Base-by-base conservation (phyloP, 805 yeast species). In the Saturnispora gosingensis region DNA sequence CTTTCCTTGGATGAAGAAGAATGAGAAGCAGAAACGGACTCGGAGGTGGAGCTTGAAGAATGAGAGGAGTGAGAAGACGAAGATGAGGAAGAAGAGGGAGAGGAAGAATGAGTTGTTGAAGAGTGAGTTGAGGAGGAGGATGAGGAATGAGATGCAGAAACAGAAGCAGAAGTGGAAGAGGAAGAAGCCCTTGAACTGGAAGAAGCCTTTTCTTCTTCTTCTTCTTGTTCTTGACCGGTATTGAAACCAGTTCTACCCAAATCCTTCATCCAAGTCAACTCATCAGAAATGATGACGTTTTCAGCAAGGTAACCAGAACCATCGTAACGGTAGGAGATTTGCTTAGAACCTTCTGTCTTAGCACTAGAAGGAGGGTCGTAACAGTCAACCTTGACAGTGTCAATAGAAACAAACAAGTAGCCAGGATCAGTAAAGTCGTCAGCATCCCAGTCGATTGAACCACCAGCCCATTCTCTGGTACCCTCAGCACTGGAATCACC, bases 391-490 rank as follows among this genome's bases (percentile, higher is more conserved):
- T 75, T 72, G 36, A 88, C 72, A 44, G 76, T 74, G 60, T 81
- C 72, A 45, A 90, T 60, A 53, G 77, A 73, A 27, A 85, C 82
- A 64, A 81, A 88, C 71, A 78, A 83, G 72, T 89, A 90, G n/a
- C 97, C 97, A 48, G 82, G 78, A 52, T 84, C 72, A 54, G 72
- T 61, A 53, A 89, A 77, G 67, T 88, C 97, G 3, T 73, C 64
- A 13, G 90, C 76, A 65, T 83, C 68, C 97, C 97, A 90, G 71
- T 87, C 73, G 55, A 90, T 80, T 28, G 56, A 72, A 70, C 97
- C 97, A 69, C 96, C 96, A 36, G 96, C 86, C 90, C 90, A 89
- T 52, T 74, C 84, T 55, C 78, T 73, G 13, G 89, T 83, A 72
- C 90, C 90, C 27, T 61, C 56, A 22, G 76, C 78, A 30, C 72